Percentiles rank a stretch among this genome's conserved stretches.
Evolutionary conservation across 73 alveolate species (phyloP).

Genomic region (Tetrahymena elliotti): DNA sequence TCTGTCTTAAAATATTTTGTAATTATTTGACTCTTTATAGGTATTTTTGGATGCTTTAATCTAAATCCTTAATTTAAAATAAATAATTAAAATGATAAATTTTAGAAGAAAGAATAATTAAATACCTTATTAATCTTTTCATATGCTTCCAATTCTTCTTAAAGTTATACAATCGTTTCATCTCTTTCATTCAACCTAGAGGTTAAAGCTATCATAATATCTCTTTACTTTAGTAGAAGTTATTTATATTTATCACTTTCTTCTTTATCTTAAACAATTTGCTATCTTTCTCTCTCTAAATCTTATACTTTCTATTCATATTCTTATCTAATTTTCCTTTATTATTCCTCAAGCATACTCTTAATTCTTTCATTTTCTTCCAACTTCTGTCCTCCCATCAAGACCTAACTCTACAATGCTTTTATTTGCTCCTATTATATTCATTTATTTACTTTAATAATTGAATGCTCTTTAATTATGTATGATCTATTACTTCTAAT

Average conservation of each 20-base stretch:
- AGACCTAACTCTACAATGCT: constrained; percentile 87
- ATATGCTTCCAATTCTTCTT: constrained; percentile 90
- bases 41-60: background rate
- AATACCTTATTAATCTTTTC: constrained; percentile 82
- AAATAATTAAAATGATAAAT: background rate
- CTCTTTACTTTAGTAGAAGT: constrained; percentile 92
- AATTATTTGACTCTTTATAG: background rate
- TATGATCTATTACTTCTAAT: constrained; percentile 72
- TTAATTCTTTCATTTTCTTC: constrained; percentile 94
- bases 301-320: constrained; percentile 87
- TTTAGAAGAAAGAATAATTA: background rate
- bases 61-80: background rate
- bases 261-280: constrained; percentile 89
- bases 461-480: background rate
- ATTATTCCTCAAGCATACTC: constrained; percentile 83
- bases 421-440: constrained; percentile 46
- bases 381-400: constrained; percentile 91
- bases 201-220: constrained; percentile 98
- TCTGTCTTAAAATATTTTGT: background rate
- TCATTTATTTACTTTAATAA: background rate
- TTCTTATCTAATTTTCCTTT: constrained; percentile 55
- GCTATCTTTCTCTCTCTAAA: constrained; percentile 85
- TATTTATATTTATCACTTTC: constrained; percentile 96
- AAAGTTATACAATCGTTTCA: constrained; percentile 90
- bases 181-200: constrained; percentile 97